These are phyloP conservation scores for Vicia faba DNA, from an alignment of 306 rosid species.

Conservation along the genomic window DNA sequence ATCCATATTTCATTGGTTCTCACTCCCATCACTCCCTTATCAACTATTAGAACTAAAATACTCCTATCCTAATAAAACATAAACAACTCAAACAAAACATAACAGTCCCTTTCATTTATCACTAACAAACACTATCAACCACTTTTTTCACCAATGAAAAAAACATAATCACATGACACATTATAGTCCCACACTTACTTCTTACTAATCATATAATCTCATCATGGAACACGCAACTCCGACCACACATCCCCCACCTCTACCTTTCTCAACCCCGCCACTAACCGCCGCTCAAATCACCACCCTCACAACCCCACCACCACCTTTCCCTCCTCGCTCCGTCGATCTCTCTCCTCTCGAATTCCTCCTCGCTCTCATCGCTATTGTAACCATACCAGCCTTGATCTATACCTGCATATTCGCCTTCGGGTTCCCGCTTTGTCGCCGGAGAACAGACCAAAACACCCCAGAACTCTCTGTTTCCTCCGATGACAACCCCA, in stretches of 20 bases:
- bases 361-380: constrained; percentile 68
- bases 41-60: not conserved
- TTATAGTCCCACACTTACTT: not conserved
- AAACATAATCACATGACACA: constrained; percentile 13
- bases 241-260: not conserved
- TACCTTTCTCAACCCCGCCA: not conserved
- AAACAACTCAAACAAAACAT: not conserved
- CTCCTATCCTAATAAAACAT: not conserved
- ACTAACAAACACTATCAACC: not conserved
- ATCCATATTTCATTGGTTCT: not conserved
- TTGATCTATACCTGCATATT: constrained; percentile 65
- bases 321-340: constrained; percentile 44
- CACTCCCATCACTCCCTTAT: not conserved
- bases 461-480: constrained; percentile 23
- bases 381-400: constrained; percentile 75
- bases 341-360: constrained; percentile 74
- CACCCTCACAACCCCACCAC: constrained; percentile 40
- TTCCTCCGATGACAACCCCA: constrained; percentile 8
- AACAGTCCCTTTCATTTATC: constrained; percentile 6
- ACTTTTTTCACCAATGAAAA: not conserved
- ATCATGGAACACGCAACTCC: constrained; percentile 16
- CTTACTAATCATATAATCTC: not conserved
- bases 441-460: constrained; percentile 38
- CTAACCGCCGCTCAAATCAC: constrained; percentile 16
- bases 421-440: constrained; percentile 63